A percentile compares a stretch with the other conserved stretches of the same genome.
These are phyloP conservation scores for Tylopilus balloui DNA, from an alignment of 768 basidiomycete genomes.

Conservation along the genomic window DNA sequence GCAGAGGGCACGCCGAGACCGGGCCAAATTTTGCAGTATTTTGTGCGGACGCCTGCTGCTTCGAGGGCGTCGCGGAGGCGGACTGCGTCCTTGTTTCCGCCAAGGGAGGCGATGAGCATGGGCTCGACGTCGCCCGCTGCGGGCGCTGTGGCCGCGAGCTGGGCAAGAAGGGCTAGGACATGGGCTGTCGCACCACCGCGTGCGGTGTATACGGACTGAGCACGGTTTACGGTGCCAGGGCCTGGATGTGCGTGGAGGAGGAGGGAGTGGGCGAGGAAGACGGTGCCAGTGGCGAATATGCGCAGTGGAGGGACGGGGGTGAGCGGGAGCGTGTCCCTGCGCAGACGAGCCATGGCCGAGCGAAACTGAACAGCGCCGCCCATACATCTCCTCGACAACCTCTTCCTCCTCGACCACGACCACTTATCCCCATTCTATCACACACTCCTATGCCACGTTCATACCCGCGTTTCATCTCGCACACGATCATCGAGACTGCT, in stretches of 20 bases:
- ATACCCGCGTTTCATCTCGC: no score
- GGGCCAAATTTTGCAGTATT: conserved; percentile 71
- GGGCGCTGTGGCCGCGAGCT: conserved; percentile 43
- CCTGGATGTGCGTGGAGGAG: conserved; percentile 55
- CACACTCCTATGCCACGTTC: no score
- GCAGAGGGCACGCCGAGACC: conserved; percentile 72
- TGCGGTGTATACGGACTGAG: conserved; percentile 61
- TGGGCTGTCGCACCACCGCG: conserved; percentile 74
- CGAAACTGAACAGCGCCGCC: background rate
- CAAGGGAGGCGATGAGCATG: conserved; percentile 69
- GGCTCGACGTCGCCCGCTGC: conserved; percentile 37
- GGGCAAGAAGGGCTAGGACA: conserved; percentile 65
- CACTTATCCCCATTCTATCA: background rate
- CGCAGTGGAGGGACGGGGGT: conserved; percentile 40
- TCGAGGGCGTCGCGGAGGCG: conserved; percentile 63
- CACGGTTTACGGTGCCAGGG: conserved; percentile 57
- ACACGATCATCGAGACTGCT: no score
- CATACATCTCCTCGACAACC: background rate
- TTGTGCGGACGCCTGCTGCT: conserved; percentile 60
- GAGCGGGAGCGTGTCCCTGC: conserved; percentile 21
- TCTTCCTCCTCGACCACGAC: background rate
- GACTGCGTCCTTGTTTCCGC: conserved; percentile 65
- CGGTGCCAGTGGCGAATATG: conserved; percentile 73
- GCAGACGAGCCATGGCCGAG: conserved; percentile 26
- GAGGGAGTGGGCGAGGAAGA: conserved; percentile 75